Base-by-base conservation (phyloP, 1,139 yeast species). In the Geotrichum phurueaensis region DNA sequence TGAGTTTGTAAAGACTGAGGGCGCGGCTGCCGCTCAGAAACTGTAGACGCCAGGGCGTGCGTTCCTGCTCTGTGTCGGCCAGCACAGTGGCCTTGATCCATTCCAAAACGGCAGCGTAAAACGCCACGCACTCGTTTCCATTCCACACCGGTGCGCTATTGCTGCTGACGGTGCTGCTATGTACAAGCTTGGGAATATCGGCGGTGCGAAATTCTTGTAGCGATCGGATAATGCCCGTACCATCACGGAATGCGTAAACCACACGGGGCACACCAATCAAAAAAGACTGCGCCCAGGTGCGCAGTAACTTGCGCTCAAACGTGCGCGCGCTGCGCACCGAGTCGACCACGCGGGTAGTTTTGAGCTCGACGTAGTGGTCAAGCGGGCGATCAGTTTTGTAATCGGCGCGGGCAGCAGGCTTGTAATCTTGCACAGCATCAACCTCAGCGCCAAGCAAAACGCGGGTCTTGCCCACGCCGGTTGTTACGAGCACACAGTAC, bases 271-370 rank as follows among this genome's bases (percentile, higher is more conserved):
- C 81, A 3, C 99, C 99, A 59, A 90, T 79, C 51, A 95, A 76
- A 72, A 92, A 95, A 65, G 96, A 86, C 75, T 92, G 98, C 2
- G 96, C 91, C 99, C 99, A 95, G 0, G 95, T 81, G 64, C 79
- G 83, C 71, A 86, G 83, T 53, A 92, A 71, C 85, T 91, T 72
- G 74, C 81, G 63, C 70, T 92, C 97, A 69, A 92, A 91, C 6
- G 75, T 79, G 39, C 76, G 75, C 25, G 84, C 82, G 49, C 84
- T 84, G 15, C 78, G 77, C 10, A 82, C 83, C 50, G 78, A 76
- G 39, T 77, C 79, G 0, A 92, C 78, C 9, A 79, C 76, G 53
- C 81, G 79, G 4, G 85, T 76, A 0, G 97, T 89, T 70, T 92
- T 94, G 65, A 95, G 78, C 71, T 94, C 98, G 9, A 87, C 86